Percentiles rank a stretch among this genome's conserved stretches.
phyloP scores from a whole-genome alignment of 2,329 filamentous ascomycete genomes.

The Pseudogymnoascus pannorum region DNA sequence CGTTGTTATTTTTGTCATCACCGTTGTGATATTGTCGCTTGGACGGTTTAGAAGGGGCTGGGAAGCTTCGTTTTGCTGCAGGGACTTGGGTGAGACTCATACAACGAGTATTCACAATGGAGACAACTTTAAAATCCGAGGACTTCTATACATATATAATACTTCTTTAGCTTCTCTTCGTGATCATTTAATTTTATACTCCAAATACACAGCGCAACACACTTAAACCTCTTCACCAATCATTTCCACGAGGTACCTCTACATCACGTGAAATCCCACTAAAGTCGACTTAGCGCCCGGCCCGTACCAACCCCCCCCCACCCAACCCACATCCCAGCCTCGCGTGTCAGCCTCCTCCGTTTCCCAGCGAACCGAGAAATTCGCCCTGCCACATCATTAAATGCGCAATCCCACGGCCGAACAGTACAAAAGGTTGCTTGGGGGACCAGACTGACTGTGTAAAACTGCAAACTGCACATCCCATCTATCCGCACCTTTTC shows the following conservation, averaged over 20 bases:
- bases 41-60: not conserved
- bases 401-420: not conserved
- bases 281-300: not conserved
- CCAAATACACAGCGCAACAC: not conserved
- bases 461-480: slow-evolving; percentile 6
- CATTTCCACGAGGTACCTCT: not conserved
- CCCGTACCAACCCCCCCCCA: not conserved
- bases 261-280: not conserved
- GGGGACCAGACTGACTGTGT: not conserved
- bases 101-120: not conserved
- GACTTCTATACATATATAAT: not conserved
- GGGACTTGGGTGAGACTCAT: not conserved
- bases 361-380: slow-evolving; percentile 7
- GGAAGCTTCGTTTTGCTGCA: not conserved
- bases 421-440: slow-evolving; percentile 9
- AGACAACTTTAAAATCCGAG: not conserved
- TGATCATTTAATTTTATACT: not conserved
- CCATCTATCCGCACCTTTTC: slow-evolving; percentile 7
- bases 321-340: slow-evolving; percentile 1
- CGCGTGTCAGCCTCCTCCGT: slow-evolving; percentile 6
- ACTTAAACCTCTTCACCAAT: not conserved
- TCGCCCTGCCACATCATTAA: slow-evolving; percentile 8
- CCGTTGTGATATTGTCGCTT: not conserved
- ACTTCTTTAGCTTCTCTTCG: not conserved
- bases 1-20: not conserved